phyloP scores from a whole-genome alignment of 2,329 filamentous ascomycete species.

The Arthrocladium fulminans region DNA sequence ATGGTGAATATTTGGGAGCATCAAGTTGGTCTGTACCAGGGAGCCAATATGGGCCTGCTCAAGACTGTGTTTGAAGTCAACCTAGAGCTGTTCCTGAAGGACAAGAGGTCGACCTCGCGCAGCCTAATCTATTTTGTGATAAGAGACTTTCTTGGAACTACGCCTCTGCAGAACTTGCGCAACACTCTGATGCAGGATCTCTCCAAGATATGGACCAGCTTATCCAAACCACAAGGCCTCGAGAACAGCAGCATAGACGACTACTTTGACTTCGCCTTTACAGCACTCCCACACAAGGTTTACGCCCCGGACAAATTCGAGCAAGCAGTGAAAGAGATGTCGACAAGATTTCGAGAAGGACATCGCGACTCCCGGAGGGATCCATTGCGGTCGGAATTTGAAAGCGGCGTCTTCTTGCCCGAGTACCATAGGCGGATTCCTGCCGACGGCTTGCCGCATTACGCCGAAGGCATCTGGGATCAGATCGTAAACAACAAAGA shows the following conservation, averaged over 20 bases:
- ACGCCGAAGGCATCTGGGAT: constrained; percentile 92
- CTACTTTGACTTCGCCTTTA: constrained; percentile 98
- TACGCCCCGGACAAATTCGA: constrained; percentile 88
- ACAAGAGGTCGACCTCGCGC: constrained; percentile 77
- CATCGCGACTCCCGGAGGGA: constrained; percentile 59
- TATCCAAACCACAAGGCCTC: constrained; percentile 82
- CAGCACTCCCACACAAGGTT: constrained; percentile 91
- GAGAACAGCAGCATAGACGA: constrained; percentile 87
- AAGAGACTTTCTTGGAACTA: constrained; percentile 88
- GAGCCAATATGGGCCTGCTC: constrained; percentile 94
- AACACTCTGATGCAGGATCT: constrained; percentile 86
- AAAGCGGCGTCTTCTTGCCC: constrained; percentile 76
- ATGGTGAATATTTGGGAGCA: constrained; percentile 99
- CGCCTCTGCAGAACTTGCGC: constrained; percentile 80
- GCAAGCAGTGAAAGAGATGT: constrained; percentile 68
- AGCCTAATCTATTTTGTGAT: constrained; percentile 98
- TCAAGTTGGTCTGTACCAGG: constrained; percentile 94
- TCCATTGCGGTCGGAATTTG: constrained; percentile 55
- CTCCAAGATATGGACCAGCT: constrained; percentile 80
- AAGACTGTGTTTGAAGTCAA: constrained; percentile 99
- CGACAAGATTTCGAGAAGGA: constrained; percentile 71
- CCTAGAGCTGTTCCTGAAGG: constrained; percentile 90
- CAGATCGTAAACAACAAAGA: constrained; percentile 99
- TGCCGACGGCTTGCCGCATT: constrained; percentile 90
- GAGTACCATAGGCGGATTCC: constrained; percentile 95